These are phyloP conservation scores for Gentiana dahurica DNA, from an alignment of 257 asterid species.

Conservation along the genomic window DNA sequence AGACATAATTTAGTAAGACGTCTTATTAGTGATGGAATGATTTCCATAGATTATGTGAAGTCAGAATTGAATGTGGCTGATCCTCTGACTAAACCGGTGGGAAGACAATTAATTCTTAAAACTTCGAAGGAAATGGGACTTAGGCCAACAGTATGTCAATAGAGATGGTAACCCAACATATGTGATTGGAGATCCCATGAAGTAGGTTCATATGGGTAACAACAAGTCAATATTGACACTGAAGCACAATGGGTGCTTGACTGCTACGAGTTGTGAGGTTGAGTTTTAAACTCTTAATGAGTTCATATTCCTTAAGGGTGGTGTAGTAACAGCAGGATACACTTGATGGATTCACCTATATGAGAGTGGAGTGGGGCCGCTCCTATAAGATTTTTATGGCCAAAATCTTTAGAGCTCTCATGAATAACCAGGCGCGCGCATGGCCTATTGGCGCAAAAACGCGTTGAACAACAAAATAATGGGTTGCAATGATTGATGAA, in stretches of 20 bases:
- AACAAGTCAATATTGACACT: background rate
- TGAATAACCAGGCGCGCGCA: background rate
- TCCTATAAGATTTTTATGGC: too few relatives aligned
- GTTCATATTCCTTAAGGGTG: too few relatives aligned
- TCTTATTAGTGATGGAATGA: background rate
- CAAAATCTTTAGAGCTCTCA: too few relatives aligned
- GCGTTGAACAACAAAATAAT: background rate
- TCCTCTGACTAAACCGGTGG: conserved; percentile 7
- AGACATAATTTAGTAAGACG: background rate
- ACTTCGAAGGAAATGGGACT: conserved; percentile 1
- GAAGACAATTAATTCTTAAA: background rate
- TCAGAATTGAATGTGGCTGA: conserved; percentile 8
- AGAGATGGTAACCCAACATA: background rate
- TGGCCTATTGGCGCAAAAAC: background rate
- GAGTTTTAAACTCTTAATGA: too few relatives aligned
- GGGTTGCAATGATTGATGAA: background rate
- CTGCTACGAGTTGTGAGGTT: too few relatives aligned
- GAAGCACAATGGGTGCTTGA: background rate
- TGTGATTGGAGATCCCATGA: too few relatives aligned
- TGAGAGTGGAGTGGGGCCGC: too few relatives aligned
- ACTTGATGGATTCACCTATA: too few relatives aligned
- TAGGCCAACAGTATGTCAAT: background rate
- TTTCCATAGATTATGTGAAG: conserved; percentile 11
- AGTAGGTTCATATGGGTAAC: too few relatives aligned
- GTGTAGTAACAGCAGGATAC: too few relatives aligned